Evolutionary conservation across 2,329 filamentous ascomycete genomes (phyloP), one percentile per base, ranked within the genome.

Genomic region (Fusarium temperatum): DNA sequence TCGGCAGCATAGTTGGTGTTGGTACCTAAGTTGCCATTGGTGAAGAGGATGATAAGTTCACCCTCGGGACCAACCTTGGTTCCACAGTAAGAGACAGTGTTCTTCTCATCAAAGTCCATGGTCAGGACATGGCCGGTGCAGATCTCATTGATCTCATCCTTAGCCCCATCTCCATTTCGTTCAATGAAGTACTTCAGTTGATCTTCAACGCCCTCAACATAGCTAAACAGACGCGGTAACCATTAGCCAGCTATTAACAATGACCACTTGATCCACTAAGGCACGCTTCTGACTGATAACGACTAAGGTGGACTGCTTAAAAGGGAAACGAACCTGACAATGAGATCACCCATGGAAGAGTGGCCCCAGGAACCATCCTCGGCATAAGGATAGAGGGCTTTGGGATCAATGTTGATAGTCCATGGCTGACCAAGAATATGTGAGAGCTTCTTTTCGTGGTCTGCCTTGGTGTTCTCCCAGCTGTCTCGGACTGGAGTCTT

Each of bases 391-490:
- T 81, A 88, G 71, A 89, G 79, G 50, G 83, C 83, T 55, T 80
- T 81, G 26, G 85, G 84, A 70, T 86, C 83, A 74, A 87, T 81
- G 13, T 87, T 84, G 38, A 88, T 80, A 11, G 84, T 88, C 87
- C 87, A 90, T 13, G 82, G 44, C 41, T 81, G 79, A n/a, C 85
- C 86, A 6, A 89, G 82, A 47, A 84, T 50, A 0, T 82, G 81
- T 1, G 85, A 85, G 45, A 89, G 74, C 61, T 84, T 77, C 59
- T 82, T 78, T 77, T 88, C 86, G 20, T 84, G 70, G 6, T 82
- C 84, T 1, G 70, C 77, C 74, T 85, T 88, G 63, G 85, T 87
- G 62, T 77, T 82, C 24, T 89, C 86, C 83, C 83, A 89, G 22
- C 84, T 82, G 74, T 89, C 88, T 11, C 88, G 86, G 70, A 89